Percentiles rank a stretch among this genome's conserved stretches.
Conservation (phyloP, 1,284 basidiomycete genomes). For the Ceratobasidium sp. region DNA sequence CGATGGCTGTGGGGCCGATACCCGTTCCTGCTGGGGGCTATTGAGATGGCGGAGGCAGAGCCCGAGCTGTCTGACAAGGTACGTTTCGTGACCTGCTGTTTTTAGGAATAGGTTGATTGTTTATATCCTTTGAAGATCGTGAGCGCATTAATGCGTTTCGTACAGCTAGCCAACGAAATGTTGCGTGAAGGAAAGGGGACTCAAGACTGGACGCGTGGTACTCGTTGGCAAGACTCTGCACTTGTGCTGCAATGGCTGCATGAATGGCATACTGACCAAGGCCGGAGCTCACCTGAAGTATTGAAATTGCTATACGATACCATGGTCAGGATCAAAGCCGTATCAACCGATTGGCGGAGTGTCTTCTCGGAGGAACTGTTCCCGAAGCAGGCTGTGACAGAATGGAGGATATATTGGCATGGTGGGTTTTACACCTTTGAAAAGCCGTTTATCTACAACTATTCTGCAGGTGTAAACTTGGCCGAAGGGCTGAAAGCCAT, state of each 20-base stretch:
- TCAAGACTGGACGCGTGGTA: constrained; percentile 65
- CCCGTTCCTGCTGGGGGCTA: constrained; percentile 68
- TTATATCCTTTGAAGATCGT: not conserved
- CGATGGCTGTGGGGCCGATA: constrained; percentile 71
- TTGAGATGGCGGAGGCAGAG: constrained; percentile 68
- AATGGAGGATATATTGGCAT: constrained; percentile 16
- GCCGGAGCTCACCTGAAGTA: not conserved
- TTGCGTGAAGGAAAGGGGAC: constrained; percentile 66
- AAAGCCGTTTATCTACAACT: not conserved
- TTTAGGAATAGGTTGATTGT: constrained; percentile 60
- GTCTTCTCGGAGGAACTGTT: constrained; percentile 49
- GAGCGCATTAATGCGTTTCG: constrained; percentile 56
- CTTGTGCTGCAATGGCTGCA: constrained; percentile 67
- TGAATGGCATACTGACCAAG: not conserved
- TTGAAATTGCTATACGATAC: constrained; percentile 5
- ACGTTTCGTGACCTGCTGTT: constrained; percentile 56
- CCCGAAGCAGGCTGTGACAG: constrained; percentile 14
- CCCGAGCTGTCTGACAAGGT: constrained; percentile 58
- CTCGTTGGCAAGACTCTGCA: constrained; percentile 72
- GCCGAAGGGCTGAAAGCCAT: constrained; percentile 25
- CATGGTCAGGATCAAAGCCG: not conserved
- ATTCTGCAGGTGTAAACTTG: not conserved
- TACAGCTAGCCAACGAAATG: constrained; percentile 69
- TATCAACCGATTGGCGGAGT: constrained; percentile 59
- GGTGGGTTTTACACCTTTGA: not conserved